Evolutionary conservation across 106 monocot species (phyloP).

Genomic region (Narthecium ossifragum): DNA sequence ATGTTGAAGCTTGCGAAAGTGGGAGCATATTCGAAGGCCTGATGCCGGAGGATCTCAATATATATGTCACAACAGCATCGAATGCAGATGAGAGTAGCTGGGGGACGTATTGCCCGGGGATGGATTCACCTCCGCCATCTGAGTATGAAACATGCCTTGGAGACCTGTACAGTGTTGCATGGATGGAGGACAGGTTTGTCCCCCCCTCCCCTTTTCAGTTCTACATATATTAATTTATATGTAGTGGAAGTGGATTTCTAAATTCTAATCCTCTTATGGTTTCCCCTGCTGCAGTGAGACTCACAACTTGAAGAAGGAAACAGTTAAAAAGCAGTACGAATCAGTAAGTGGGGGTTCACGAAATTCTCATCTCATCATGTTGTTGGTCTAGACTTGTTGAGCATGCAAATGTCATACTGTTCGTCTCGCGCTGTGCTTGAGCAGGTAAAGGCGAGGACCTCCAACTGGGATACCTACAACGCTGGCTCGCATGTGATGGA

Average conservation of each 20-base stretch:
- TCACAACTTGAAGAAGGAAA: constrained; percentile 75
- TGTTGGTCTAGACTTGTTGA: constrained; percentile 17
- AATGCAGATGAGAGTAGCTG: constrained; percentile 85
- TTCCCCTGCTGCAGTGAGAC: constrained; percentile 37
- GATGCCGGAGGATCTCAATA: constrained; percentile 63
- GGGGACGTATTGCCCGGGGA: constrained; percentile 85
- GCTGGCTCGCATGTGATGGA: constrained; percentile 76
- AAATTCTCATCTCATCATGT: constrained; percentile 4
- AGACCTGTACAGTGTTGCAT: constrained; percentile 80
- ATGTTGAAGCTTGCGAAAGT: constrained; percentile 94
- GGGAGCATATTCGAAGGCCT: constrained; percentile 90
- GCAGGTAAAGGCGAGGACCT: constrained; percentile 60
- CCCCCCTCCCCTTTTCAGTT: too few species aligned
- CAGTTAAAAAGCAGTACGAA: constrained; percentile 64
- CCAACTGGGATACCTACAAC: constrained; percentile 20
- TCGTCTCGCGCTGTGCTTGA: neutral
- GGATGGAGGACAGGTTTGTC: constrained; percentile 94
- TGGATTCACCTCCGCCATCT: constrained; percentile 53
- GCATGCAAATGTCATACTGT: constrained; percentile 18
- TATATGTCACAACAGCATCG: constrained; percentile 91
- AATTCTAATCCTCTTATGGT: too few species aligned
- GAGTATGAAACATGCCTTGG: constrained; percentile 75
- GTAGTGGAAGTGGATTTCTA: too few species aligned
- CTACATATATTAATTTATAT: neutral
- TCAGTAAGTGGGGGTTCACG: constrained; percentile 35